Evolutionary conservation across 202 grass and related monocot species (phyloP).

Genomic region (Carex arenaria): DNA sequence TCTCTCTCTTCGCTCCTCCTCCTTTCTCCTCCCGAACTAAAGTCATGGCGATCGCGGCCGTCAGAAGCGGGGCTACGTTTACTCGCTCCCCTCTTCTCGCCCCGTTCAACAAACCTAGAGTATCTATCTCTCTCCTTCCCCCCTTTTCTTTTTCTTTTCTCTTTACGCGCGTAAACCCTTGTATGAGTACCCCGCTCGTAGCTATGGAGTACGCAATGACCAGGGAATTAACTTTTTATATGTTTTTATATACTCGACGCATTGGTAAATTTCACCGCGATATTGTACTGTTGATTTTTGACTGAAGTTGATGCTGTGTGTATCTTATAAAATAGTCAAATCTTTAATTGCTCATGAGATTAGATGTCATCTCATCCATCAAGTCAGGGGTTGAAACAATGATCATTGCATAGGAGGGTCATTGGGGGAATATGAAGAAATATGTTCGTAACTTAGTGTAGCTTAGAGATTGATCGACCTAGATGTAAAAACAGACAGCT

Average conservation of each 20-base stretch:
- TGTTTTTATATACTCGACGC: too few relatives aligned
- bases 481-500: not conserved
- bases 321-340: not conserved
- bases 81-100: constrained; percentile 44
- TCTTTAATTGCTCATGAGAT: not conserved
- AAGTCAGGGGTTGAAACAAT: not conserved
- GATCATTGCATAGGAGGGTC: not conserved
- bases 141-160: not conserved
- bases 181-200: not conserved
- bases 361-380: not conserved
- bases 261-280: not conserved
- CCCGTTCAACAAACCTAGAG: constrained; percentile 32
- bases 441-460: not conserved
- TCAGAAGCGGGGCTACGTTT: constrained; percentile 22
- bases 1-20: too few relatives aligned
- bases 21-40: not conserved
- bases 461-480: not conserved
- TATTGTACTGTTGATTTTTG: too few relatives aligned
- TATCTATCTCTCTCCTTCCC: not conserved
- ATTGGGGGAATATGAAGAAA: not conserved
- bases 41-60: constrained; percentile 34
- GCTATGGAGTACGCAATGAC: not conserved
- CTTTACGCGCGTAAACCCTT: not conserved
- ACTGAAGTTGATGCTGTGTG: not conserved
- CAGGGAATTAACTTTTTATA: too few relatives aligned